Evolutionary conservation across 805 yeast species (phyloP), one percentile per base, ranked within the genome.

Genomic region (Candida oleophila): DNA sequence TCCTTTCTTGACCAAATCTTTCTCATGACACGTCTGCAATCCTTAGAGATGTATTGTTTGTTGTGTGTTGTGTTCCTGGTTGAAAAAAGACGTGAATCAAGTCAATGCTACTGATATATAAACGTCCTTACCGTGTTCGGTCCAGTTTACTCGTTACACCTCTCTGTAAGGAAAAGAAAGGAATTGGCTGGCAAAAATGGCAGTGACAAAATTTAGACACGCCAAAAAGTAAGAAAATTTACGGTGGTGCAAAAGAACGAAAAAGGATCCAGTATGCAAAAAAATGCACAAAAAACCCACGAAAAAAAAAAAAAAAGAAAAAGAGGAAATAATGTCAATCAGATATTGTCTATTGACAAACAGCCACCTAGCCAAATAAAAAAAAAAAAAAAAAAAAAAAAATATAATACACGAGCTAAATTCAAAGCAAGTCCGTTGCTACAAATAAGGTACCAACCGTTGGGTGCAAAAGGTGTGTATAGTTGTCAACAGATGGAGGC

Each of bases 1-100:
- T 60, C 64, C 46, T 53, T 60, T 52, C 64, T 55, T 15, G 46
- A 39, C 65, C 65, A 62, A 49, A 62, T 62, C 55, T 60, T 62
- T 48, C 62, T 61, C 66, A 62, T 61, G 38, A 20, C 21, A 22
- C 35, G 37, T 14, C 28, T 38, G 41, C 11, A n/a, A n/a, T n/a
- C n/a, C n/a, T n/a, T n/a, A n/a, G 14, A 15, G 14, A n/a, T 36
- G 19, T 15, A 9, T 15, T 9, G 9, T 11, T 11, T 36, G 16
- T 11, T 9, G 39, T 9, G 14, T 11, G 16, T 11, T n/a, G 39
- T 36, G 34, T 12, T 30, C 34, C 34, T 30, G 34, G 14, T 11
- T 12, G 14, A 30, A 30, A 30, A 11, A 30, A 14, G 14, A 14
- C 34, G 34, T 30, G 34, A 14, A 14, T 14, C 14, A n/a, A n/a